Evolutionary conservation across 805 yeast genomes (phyloP).

Genomic region (Kuraishia cidri): DNA sequence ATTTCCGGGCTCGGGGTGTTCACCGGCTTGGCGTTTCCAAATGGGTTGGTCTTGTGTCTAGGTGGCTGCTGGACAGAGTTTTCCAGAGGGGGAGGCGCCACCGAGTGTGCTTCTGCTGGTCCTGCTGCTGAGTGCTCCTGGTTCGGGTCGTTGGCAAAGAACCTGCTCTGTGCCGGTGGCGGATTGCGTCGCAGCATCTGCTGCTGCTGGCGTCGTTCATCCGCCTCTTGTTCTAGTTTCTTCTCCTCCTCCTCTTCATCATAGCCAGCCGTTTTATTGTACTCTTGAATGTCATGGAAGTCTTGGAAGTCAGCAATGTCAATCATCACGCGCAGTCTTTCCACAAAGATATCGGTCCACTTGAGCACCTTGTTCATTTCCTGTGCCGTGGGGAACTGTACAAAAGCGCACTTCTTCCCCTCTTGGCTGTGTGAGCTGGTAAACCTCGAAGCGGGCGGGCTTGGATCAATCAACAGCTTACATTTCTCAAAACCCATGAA

Average conservation of each 20-base stretch:
- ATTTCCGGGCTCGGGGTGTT: constrained; percentile 6
- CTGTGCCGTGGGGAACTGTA: constrained; percentile 40
- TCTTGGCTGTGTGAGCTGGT: constrained; percentile 31
- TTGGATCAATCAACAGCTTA: constrained; percentile 37
- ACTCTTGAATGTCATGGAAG: constrained; percentile 22
- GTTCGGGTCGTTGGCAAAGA: background rate
- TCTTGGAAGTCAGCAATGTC: constrained; percentile 27
- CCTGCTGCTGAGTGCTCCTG: no score
- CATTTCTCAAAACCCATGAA: constrained; percentile 49
- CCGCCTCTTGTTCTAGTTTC: constrained; percentile 5
- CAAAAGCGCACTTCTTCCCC: constrained; percentile 53
- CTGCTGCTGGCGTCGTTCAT: background rate
- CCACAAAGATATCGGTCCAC: constrained; percentile 46
- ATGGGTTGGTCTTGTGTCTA: constrained; percentile 51
- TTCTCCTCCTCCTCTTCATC: constrained; percentile 16
- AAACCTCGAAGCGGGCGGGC: constrained; percentile 19
- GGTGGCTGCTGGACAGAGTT: no score
- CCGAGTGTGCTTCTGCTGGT: background rate
- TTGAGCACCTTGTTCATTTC: constrained; percentile 52
- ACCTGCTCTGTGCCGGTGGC: background rate
- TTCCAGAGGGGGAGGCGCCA: background rate
- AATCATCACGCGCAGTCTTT: constrained; percentile 22
- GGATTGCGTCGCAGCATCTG: background rate
- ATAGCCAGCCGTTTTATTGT: constrained; percentile 15
- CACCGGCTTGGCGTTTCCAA: constrained; percentile 76